Percentiles rank a stretch among this genome's conserved stretches.
Conservation (phyloP, 2,329 filamentous ascomycete species). For the Ceratocystis harringtonii region DNA sequence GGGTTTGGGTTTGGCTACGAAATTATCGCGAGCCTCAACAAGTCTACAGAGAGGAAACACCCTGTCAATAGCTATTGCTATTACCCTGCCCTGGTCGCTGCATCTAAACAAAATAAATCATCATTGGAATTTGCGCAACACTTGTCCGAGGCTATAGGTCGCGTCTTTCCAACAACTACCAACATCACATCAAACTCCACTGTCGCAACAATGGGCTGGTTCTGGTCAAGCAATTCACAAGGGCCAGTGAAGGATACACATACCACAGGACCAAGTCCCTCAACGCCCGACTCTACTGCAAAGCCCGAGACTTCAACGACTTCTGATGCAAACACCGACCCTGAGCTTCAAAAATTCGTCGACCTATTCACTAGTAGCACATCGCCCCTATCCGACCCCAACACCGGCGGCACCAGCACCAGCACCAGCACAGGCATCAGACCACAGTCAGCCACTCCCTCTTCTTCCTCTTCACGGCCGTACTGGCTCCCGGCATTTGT, state of each 20-base stretch:
- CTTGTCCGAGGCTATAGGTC: not conserved
- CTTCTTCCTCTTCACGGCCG: conserved; percentile 21
- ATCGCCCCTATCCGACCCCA: conserved; percentile 19
- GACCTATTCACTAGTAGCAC: conserved; percentile 30
- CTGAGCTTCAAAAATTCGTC: conserved; percentile 41
- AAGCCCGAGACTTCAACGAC: conserved; percentile 17
- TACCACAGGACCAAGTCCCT: not conserved
- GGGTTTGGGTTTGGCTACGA: not conserved
- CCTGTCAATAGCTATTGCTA: not conserved
- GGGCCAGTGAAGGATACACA: conserved; percentile 19
- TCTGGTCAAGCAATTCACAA: conserved; percentile 32
- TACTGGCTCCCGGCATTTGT: conserved; percentile 21
- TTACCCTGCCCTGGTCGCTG: no score
- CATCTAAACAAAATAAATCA: no score
- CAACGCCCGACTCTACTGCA: not conserved
- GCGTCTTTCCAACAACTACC: not conserved
- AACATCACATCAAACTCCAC: not conserved
- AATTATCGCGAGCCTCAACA: not conserved
- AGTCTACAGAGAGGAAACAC: not conserved
- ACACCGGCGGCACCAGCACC: conserved; percentile 18
- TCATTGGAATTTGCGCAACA: no score
- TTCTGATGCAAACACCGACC: conserved; percentile 25
- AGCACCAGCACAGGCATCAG: conserved; percentile 14
- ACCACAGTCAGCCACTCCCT: not conserved
- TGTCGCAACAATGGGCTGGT: conserved; percentile 41